Evolutionary conservation across 1,284 basidiomycete genomes (phyloP).

Genomic region (Crepidotus sp.): DNA sequence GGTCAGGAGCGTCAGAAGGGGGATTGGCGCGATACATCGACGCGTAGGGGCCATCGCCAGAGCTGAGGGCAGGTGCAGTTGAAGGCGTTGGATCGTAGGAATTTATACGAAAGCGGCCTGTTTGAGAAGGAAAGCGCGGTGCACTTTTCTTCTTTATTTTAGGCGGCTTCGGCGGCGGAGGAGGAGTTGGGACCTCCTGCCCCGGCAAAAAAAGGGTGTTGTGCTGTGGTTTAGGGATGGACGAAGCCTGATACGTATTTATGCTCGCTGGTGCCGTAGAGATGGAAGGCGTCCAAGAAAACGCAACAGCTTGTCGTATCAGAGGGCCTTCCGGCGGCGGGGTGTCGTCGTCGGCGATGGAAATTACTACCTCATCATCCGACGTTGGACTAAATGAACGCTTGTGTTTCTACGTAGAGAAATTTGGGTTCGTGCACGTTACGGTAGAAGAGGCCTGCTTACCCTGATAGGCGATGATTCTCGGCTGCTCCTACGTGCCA

Average conservation of each 20-base stretch:
- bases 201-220: conserved; percentile 39
- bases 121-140: conserved; percentile 29
- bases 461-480: conserved; percentile 44
- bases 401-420: conserved; percentile 27
- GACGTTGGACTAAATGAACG: conserved; percentile 44
- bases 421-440: conserved; percentile 2
- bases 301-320: conserved; percentile 29
- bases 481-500: conserved; percentile 39
- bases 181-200: conserved; percentile 31
- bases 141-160: conserved; percentile 22
- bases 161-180: conserved; percentile 13
- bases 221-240: conserved; percentile 21
- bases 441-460: conserved; percentile 18
- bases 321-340: conserved; percentile 41
- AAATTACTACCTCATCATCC: conserved; percentile 36
- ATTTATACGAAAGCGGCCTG: conserved; percentile 31
- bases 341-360: conserved; percentile 33
- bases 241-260: conserved; percentile 39
- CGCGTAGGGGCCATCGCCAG: conserved; percentile 27
- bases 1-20: conserved; percentile 6
- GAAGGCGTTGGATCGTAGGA: conserved; percentile 16
- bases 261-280: conserved; percentile 18
- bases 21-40: conserved; percentile 26
- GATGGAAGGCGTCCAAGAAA: conserved; percentile 12
- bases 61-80: conserved; percentile 21